Evolutionary conservation across 257 asterid genomes (phyloP).

Genomic region (Rhazya stricta): DNA sequence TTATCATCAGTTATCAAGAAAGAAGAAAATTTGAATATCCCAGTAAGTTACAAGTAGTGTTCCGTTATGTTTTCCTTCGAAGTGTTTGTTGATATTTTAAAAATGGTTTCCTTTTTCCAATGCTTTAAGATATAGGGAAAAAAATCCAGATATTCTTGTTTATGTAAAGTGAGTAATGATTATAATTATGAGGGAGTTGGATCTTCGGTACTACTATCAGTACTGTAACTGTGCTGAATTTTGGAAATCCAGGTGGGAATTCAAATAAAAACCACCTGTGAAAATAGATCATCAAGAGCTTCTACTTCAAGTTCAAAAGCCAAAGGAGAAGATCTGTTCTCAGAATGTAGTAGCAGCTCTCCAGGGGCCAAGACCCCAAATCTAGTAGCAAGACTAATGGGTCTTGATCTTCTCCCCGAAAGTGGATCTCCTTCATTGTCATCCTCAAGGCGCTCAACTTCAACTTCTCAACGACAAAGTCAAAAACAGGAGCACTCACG

Average conservation of each 20-base stretch:
- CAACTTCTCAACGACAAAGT: constrained; percentile 17
- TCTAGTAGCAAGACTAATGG: constrained; percentile 93
- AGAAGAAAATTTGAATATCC: constrained; percentile 42
- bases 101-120: constrained; percentile 30
- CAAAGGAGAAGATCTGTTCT: constrained; percentile 34
- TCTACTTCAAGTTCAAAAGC: constrained; percentile 35
- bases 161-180: constrained; percentile 14
- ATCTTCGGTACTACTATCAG: background rate
- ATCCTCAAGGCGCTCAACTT: constrained; percentile 17
- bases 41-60: constrained; percentile 38
- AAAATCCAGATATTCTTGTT: background rate
- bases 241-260: constrained; percentile 47
- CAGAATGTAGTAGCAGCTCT: constrained; percentile 44
- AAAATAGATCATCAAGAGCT: constrained; percentile 33
- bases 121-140: constrained; percentile 10
- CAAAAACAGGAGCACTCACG: constrained; percentile 1
- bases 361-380: constrained; percentile 70
- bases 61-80: background rate
- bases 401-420: constrained; percentile 77
- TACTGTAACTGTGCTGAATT: background rate
- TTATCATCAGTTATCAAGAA: constrained; percentile 7
- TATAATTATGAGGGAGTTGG: constrained; percentile 16
- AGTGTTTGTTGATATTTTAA: background rate
- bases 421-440: constrained; percentile 36
- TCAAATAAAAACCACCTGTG: constrained; percentile 56